Base-by-base conservation (phyloP, 1,284 basidiomycete species). In the Ganoderma meredithae region DNA sequence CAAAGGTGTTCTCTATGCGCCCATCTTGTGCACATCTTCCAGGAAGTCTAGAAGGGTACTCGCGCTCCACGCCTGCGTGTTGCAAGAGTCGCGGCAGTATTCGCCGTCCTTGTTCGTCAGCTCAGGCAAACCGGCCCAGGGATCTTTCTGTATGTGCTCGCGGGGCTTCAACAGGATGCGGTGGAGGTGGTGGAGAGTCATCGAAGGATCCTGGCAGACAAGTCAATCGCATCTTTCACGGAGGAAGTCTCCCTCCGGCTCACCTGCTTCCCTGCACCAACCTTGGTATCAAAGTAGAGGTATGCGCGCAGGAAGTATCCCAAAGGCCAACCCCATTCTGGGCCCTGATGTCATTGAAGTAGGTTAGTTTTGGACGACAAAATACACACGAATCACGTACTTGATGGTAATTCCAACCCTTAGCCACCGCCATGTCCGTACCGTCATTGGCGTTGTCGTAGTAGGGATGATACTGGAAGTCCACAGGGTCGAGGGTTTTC, bases 281-380 rank as follows among this genome's bases (percentile, higher is more conserved):
- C 84, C 25, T 79, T 80, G 3, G 82, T 87, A 76, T 97, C 94
- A 78, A 98, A 98, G 76, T 93, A 81, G 62, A 98, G 86, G 80
- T 95, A 97, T 0, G 97, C 96, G 62, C 95, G 91, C 72, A 99
- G 82, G 86, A 98, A 99, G 84, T 96, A 99, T 12, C 97, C 97
- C 62, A 95, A 83, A 12, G 96, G 95, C 94, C 95, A 97, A 15
- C 91, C 93, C 96, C 95, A 98, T 79, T 97, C 95, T 5, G 93
- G 93, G 39, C 93, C 92, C 88, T 94, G 73, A 49, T 59, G 22
- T 31, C 6, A 25, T 7, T 31, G 5, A 19, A 27, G 27, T 25
- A 3, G 8, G 52, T 55, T 7, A 15, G 15, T 15, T 7, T 27
- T 31, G 15, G 7, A 3, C 49, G 59, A 33, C 47, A 31, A 27